A percentile compares a stretch with the other conserved stretches of the same genome.
phyloP scores from a whole-genome alignment of 2,329 filamentous ascomycete species.

The Biscogniauxia mediterranea region DNA sequence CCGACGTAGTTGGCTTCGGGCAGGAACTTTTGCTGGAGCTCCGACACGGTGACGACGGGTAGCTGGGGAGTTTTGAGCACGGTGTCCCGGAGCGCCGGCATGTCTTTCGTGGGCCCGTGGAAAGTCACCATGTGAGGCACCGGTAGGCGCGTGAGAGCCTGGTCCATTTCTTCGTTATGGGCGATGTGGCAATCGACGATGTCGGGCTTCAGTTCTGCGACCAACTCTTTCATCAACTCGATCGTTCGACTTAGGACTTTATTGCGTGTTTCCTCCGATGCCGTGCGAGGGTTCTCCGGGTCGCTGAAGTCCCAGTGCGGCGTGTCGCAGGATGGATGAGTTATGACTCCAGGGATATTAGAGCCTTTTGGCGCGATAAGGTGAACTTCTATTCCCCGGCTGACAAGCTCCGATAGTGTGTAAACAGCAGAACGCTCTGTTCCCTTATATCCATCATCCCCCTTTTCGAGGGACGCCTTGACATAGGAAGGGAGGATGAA shows the following conservation, averaged over 20 bases:
- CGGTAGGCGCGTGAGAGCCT: neutral
- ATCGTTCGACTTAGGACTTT: neutral
- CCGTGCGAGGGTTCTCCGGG: neutral
- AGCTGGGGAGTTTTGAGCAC: neutral
- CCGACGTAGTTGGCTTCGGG: neutral
- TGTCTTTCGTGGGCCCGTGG: conserved; percentile 2
- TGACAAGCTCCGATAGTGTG: neutral
- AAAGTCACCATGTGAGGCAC: conserved; percentile 1
- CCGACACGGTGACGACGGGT: conserved; percentile 1
- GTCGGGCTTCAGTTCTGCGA: neutral
- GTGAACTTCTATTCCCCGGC: neutral
- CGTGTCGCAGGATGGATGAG: neutral
- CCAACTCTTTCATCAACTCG: neutral
- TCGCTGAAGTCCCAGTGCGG: neutral
- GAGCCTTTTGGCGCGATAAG: conserved; percentile 4
- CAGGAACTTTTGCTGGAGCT: neutral
- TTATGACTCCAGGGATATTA: neutral
- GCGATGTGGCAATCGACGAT: conserved; percentile 4
- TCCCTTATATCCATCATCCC: conserved; percentile 4
- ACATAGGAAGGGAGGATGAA: neutral
- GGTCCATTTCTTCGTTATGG: neutral
- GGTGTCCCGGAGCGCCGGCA: neutral
- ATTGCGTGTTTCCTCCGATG: neutral
- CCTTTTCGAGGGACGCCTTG: neutral
- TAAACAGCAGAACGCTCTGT: conserved; percentile 4